Evolutionary conservation across 495 filamentous ascomycete genomes (phyloP).

Genomic region (Penicillium ochrochloron): DNA sequence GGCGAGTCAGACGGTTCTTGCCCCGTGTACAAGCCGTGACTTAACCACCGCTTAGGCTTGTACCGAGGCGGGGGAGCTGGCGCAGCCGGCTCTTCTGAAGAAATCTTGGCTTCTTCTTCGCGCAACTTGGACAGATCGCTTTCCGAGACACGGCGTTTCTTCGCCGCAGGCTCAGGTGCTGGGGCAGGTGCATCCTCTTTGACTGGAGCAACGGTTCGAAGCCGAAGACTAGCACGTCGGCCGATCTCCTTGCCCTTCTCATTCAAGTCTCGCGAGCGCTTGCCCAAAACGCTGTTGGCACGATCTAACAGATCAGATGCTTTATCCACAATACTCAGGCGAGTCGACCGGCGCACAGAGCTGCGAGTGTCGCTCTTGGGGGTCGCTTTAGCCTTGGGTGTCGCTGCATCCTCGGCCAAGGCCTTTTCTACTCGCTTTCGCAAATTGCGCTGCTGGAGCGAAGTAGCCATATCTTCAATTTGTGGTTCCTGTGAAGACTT

Average conservation of each 20-base stretch:
- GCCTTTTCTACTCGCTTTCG: slow-evolving; percentile 55
- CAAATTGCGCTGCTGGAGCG: slow-evolving; percentile 48
- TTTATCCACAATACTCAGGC: slow-evolving; percentile 48
- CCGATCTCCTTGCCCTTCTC: slow-evolving; percentile 48
- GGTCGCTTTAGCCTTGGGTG: slow-evolving; percentile 18
- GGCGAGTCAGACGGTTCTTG: slow-evolving; percentile 72
- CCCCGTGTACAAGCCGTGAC: slow-evolving; percentile 86
- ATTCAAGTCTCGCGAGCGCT: slow-evolving; percentile 52
- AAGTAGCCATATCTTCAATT: slow-evolving; percentile 37
- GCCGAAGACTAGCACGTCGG: slow-evolving; percentile 47
- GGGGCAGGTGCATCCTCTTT: slow-evolving; percentile 39
- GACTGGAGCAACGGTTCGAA: slow-evolving; percentile 35
- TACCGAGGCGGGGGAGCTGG: slow-evolving; percentile 40
- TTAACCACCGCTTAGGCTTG: slow-evolving; percentile 70
- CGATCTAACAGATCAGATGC: slow-evolving; percentile 50
- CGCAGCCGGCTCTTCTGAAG: slow-evolving; percentile 41
- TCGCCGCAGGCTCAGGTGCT: slow-evolving; percentile 40
- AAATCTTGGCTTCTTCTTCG: slow-evolving; percentile 39
- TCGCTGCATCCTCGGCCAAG: slow-evolving; percentile 52
- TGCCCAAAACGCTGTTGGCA: slow-evolving; percentile 56
- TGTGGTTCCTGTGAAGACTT: slow-evolving; percentile 47
- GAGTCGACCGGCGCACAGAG: slow-evolving; percentile 43
- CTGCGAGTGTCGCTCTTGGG: slow-evolving; percentile 24
- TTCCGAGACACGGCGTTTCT: slow-evolving; percentile 55
- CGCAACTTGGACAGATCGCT: slow-evolving; percentile 50